phyloP scores from a whole-genome alignment of 2,329 filamentous ascomycete species.

The Alternaria viburni region DNA sequence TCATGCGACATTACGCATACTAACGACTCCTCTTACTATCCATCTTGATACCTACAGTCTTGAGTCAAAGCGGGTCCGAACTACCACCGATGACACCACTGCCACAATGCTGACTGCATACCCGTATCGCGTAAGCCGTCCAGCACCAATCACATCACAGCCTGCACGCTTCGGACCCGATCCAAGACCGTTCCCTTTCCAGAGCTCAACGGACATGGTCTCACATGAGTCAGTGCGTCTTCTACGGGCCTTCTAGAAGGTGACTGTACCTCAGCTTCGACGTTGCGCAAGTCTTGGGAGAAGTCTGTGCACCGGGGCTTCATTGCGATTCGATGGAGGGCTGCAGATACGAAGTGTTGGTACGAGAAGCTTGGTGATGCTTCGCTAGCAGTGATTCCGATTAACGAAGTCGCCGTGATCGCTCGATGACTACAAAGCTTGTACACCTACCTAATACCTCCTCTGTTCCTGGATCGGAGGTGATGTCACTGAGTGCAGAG shows the following conservation, averaged over 20 bases:
- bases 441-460: neutral
- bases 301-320: neutral
- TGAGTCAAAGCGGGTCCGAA: neutral
- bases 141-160: neutral
- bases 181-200: neutral
- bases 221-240: neutral
- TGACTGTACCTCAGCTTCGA: neutral
- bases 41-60: neutral
- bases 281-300: neutral
- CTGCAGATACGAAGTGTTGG: neutral
- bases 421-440: neutral
- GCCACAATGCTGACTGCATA: neutral
- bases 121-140: neutral
- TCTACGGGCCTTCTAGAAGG: slow-evolving; percentile 1
- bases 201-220: neutral
- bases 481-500: neutral
- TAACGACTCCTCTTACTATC: neutral
- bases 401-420: neutral
- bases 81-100: neutral
- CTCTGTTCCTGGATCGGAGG: neutral
- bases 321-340: neutral
- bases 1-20: neutral
- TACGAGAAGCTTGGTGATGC: neutral
- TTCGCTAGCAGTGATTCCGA: neutral
- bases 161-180: neutral